Base-by-base conservation (phyloP, 371 early-diverging fungal genomes). In the Mortierella sp. region DNA sequence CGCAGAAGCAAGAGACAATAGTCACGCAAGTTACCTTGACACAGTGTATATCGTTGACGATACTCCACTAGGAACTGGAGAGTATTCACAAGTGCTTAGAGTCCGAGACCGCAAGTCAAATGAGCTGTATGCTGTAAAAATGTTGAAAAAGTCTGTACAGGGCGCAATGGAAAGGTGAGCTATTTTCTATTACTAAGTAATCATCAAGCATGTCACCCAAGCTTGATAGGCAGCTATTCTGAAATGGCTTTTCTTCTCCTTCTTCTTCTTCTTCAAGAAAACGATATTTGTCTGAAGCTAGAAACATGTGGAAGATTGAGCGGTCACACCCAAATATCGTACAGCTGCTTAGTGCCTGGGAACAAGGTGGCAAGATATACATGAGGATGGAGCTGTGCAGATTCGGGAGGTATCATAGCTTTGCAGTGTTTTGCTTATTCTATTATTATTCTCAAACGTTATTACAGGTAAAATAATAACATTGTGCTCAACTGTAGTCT, bases 291-390 rank as follows among this genome's bases (percentile, higher is more conserved):
- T 26, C 24, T 11, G 62, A 62, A 18, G 43, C 28, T 16, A 62
- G 62, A 16, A 62, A 62, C 45, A 62, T 62, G 62, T 62, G 62
- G 62, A 37, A 26, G 11, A 40, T 24, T 26, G 43, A 45, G 14
- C n/a, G 30, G 26, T 5, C 16, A 14, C 62, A 45, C 30, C 62
- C 43, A 24, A 39, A 62, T 26, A 24, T 62, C 11, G 62, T 62
- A n/a, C 40, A 62, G 8, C 18, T 62, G 26, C 47, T 24, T 40
- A 28, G 62, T 14, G 62, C 18, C 6, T 62, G 62, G 62, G 45
- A 43, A 26, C 62, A 62, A 45, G 11, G 8, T 16, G 62, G 40
- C 18, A 35, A 26, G 20, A 62, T 62, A 22, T 45, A 24, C 28
- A 43, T 62, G 62, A 39, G 9, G 12, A 43, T 62, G 28, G 62